Evolutionary conservation across 2,329 filamentous ascomycete genomes (phyloP).

Genomic region (Ceratocystiopsis brevicomis): DNA sequence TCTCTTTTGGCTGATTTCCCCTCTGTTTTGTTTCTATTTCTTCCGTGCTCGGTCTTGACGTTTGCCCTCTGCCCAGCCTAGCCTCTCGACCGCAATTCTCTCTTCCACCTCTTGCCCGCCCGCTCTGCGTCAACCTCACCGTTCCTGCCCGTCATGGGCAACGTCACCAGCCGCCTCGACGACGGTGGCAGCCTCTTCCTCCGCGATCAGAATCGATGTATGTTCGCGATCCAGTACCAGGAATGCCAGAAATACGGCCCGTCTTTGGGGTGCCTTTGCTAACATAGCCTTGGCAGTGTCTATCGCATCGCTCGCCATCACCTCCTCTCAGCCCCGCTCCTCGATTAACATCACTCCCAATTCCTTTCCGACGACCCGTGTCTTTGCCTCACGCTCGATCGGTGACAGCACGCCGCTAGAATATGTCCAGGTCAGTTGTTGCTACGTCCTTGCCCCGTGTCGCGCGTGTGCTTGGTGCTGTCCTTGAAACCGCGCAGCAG

Average conservation of each 20-base stretch:
- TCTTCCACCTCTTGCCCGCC: no score
- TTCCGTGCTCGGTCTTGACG: no score
- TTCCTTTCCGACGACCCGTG: slow-evolving; percentile 65
- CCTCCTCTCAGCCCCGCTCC: slow-evolving; percentile 58
- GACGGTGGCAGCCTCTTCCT: slow-evolving; percentile 66
- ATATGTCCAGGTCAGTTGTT: slow-evolving; percentile 61
- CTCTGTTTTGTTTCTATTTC: no score
- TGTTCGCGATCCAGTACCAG: slow-evolving; percentile 16
- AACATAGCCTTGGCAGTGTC: slow-evolving; percentile 41
- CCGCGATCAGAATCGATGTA: slow-evolving; percentile 83
- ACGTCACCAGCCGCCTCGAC: slow-evolving; percentile 73
- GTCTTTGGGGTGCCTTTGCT: neutral
- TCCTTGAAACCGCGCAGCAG: neutral
- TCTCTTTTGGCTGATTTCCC: no score
- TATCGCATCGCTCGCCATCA: slow-evolving; percentile 66
- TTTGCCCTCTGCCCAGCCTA: no score
- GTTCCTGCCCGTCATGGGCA: slow-evolving; percentile 50
- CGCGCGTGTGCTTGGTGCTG: neutral
- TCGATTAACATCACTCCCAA: slow-evolving; percentile 69
- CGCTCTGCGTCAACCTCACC: no score
- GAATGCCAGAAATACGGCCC: no score
- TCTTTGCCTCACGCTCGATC: slow-evolving; percentile 50
- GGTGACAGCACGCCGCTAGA: slow-evolving; percentile 65
- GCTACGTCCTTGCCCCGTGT: no score
- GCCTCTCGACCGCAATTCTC: no score